Evolutionary conservation across 495 filamentous ascomycete genomes (phyloP), one percentile per base, ranked within the genome.

Genomic region (Podospora conica): DNA sequence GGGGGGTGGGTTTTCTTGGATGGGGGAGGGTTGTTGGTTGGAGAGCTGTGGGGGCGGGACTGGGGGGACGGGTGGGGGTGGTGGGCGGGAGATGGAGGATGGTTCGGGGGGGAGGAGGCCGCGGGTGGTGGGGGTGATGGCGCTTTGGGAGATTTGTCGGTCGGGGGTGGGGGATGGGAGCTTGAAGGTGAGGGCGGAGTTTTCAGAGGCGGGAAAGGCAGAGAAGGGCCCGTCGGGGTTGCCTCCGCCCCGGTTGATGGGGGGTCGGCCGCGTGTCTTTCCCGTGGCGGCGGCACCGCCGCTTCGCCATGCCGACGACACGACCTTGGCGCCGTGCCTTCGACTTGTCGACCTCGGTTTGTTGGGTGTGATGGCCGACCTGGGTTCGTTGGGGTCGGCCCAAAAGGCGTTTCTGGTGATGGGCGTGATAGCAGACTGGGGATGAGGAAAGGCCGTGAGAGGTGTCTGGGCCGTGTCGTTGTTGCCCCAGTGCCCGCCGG

Each of bases 261-360:
- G 93, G 62, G 95, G 95, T 65, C 95, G 80, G 10, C 95, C 95
- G 55, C 95, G 81, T 18, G 91, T 78, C 70, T 95, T 96, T 5
- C 92, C 91, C 9, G 82, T 86, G 2, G 86, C 78, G 23, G 86
- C 81, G 28, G 84, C 83, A 5, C 84, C 86, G 55, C 84, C 87
- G 61, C 85, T 90, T 21, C 91, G 86, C 95, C 95, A 98, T 12
- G 95, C 95, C 24, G 94, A 97, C 8, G 95, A 98, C 2, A 98
- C 93, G 2, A 91, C 92, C 68, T 83, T 83, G 0, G 95, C 93
- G 0, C 94, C 94, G 73, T 97, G 92, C n/a, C 92, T 86, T 58
- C 91, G 90, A 33, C 90, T 81, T 0, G 90, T 88, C 1, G 91
- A 91, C 22, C 85, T 86, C 4, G 90, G 87, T 66, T 93, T 78